Conservation (phyloP, 164 flowering plant species). For the Magnolia sinica region DNA sequence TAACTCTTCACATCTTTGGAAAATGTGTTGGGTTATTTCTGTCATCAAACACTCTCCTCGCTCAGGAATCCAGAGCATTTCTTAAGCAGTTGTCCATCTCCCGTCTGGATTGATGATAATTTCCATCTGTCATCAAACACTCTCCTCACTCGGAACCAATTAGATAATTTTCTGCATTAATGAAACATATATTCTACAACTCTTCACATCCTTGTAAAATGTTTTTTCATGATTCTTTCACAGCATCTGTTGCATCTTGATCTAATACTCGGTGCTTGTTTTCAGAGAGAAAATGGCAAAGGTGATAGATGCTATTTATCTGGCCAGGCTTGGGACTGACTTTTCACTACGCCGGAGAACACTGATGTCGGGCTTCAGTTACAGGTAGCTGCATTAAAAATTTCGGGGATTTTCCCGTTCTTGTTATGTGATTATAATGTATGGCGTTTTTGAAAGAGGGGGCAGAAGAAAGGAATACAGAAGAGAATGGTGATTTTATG, state of each 20-base stretch:
- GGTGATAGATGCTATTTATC: constrained; percentile 32
- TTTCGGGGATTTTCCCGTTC: background rate
- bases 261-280: constrained; percentile 7
- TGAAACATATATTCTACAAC: too few species aligned
- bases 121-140: too few species aligned
- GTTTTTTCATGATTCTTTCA: background rate
- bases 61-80: background rate
- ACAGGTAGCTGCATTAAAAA: background rate
- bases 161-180: background rate
- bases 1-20: too few species aligned
- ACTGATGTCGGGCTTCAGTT: background rate
- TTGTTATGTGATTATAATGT: background rate
- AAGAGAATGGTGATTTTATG: constrained; percentile 1
- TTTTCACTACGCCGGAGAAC: background rate
- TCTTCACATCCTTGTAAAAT: too few species aligned
- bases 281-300: constrained; percentile 78
- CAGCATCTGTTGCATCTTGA: background rate
- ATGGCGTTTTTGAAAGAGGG: background rate
- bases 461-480: background rate
- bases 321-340: background rate
- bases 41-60: too few species aligned
- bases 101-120: too few species aligned
- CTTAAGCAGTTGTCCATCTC: too few species aligned
- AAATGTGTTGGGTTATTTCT: background rate
- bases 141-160: background rate